Base-by-base conservation (phyloP, 331 rosid genomes). In the Malus hybrid region DNA sequence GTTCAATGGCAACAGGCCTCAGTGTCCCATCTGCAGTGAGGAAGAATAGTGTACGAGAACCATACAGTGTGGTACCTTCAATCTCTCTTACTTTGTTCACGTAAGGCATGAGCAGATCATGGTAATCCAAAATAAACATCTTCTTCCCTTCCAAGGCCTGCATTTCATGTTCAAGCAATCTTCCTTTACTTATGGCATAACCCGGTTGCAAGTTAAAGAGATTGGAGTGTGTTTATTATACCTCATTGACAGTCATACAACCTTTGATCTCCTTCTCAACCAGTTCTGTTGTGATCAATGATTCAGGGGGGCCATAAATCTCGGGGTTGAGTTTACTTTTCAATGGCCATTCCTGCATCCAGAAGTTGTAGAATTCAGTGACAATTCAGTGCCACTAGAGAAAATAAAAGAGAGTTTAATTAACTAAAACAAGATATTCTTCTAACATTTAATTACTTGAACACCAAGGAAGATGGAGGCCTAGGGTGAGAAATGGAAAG, bases 1-100 rank as follows among this genome's bases (percentile, higher is more conserved):
- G 87, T 75, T 90, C 96, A 63, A 90, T 90, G 24, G 89, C 93
- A 22, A 90, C 12, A 66, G 93, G 93, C 86, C 84, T 88, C 76
- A 88, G 61, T 69, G 89, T 90, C 68, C 87, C 90, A 58, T 88
- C 81, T 26, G 42, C 62, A 11, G 86, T 90, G 7, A 88, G 87
- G 76, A 85, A 85, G 67, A 90, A 84, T 4, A 90, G 7, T 18
- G 96, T 87, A 32, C 93, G 52, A 19, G 93, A 86, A 66, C 87
- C 96, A 44, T 90, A 90, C 12, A 88, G 20, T 58, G 89, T 82
- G 7, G 90, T 83, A 1, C 84, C 89, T 68, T 79, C 18, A 42
- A 87, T 66, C 77, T 83, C 67, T 72, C 91, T 84, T 79, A 88
- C 87, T 80, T 84, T 84, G 80, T 72, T 86, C 53, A 88, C 90